Evolutionary conservation across 2,329 filamentous ascomycete genomes (phyloP).

Genomic region (Xylariaceae sp.): DNA sequence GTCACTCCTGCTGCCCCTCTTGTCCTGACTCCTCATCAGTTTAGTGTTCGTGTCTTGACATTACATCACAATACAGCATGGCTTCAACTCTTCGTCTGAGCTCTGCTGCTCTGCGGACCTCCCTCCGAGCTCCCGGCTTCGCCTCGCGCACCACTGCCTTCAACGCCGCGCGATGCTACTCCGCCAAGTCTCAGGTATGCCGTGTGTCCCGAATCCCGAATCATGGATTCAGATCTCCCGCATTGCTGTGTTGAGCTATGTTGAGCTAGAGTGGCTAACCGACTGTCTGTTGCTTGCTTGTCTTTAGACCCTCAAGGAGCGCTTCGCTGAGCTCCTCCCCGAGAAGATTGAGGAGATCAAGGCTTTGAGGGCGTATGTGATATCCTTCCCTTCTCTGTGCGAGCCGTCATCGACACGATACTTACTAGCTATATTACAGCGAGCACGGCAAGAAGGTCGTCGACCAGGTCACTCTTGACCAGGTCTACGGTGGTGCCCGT

Average conservation of each 20-base stretch:
- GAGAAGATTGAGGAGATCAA: conserved; percentile 99
- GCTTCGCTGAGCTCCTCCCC: conserved; percentile 91
- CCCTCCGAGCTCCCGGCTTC: conserved; percentile 62
- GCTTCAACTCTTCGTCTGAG: conserved; percentile 77
- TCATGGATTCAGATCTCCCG: conserved; percentile 11
- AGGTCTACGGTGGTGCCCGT: conserved; percentile 98
- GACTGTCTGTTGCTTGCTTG: conserved; percentile 25
- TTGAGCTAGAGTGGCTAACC: conserved; percentile 15
- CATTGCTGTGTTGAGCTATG: not conserved
- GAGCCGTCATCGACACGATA: conserved; percentile 16
- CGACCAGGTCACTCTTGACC: conserved; percentile 97
- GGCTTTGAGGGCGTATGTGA: conserved; percentile 84
- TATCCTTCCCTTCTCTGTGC: conserved; percentile 8
- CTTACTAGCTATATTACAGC: conserved; percentile 44
- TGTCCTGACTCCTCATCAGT: conserved; percentile 1
- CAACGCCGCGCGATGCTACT: conserved; percentile 85
- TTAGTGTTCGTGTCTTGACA: not conserved
- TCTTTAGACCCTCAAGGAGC: conserved; percentile 86
- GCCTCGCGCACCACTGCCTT: conserved; percentile 66
- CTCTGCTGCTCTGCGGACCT: conserved; percentile 75
- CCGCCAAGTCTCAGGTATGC: conserved; percentile 76
- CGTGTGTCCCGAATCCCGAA: conserved; percentile 13
- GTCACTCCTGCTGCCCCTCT: conserved; percentile 4
- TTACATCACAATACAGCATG: conserved; percentile 50
- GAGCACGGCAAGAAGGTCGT: conserved; percentile 93